Conservation (phyloP, 2,329 filamentous ascomycete genomes). For the Hypoxylon sp. region DNA sequence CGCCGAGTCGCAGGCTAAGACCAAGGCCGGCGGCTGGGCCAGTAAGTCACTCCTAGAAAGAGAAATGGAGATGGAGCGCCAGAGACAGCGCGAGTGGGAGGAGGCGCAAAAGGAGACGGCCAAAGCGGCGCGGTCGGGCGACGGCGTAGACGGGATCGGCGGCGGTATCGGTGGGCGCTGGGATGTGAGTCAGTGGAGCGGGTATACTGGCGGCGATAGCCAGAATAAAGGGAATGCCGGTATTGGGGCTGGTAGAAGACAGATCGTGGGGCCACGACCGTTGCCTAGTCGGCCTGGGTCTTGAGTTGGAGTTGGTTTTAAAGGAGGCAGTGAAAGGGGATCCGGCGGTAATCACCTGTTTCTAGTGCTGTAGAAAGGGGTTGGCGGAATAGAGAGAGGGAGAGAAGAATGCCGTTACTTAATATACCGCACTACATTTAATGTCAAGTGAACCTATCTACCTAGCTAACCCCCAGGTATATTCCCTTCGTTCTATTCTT, state of each 20-base stretch:
- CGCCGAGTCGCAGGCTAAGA: slow-evolving; percentile 68
- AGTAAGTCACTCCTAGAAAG: slow-evolving; percentile 80
- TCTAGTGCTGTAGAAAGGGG: background rate
- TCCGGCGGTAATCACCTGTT: background rate
- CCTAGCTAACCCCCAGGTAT: no score
- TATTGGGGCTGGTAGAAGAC: slow-evolving; percentile 77
- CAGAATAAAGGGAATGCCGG: slow-evolving; percentile 76
- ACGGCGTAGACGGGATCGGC: slow-evolving; percentile 72
- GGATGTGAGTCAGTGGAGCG: slow-evolving; percentile 82
- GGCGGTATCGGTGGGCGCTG: slow-evolving; percentile 77
- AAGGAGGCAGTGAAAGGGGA: background rate
- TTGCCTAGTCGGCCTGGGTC: slow-evolving; percentile 61
- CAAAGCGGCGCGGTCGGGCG: slow-evolving; percentile 64
- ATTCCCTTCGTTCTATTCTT: no score
- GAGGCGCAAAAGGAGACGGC: slow-evolving; percentile 76
- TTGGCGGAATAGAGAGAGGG: background rate
- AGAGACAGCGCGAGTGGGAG: slow-evolving; percentile 85
- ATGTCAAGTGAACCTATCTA: background rate
- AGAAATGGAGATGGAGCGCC: slow-evolving; percentile 84
- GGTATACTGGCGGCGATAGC: slow-evolving; percentile 80
- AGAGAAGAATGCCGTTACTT: slow-evolving; percentile 1
- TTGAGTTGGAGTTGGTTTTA: slow-evolving; percentile 3
- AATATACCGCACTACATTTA: background rate
- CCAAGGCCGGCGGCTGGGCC: slow-evolving; percentile 73
- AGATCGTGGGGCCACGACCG: slow-evolving; percentile 83